Evolutionary conservation across 768 basidiomycete genomes (phyloP).

Genomic region (Russula griseocarnosa): DNA sequence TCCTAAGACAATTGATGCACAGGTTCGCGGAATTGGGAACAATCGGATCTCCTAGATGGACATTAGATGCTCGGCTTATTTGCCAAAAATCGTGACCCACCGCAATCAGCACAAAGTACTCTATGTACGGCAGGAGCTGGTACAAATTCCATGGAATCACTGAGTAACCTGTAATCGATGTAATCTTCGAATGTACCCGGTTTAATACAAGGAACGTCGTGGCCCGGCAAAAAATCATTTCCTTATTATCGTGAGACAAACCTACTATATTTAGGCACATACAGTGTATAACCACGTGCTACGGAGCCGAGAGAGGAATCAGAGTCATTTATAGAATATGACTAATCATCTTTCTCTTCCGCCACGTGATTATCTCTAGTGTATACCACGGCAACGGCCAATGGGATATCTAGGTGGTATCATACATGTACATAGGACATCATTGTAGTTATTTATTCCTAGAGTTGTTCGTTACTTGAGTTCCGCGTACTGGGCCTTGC

Average conservation of each 20-base stretch:
- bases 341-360: neutral
- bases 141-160: conserved; percentile 65
- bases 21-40: conserved; percentile 90
- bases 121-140: conserved; percentile 72
- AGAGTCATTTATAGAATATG: neutral
- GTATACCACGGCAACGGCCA: conserved; percentile 5
- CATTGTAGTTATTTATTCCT: conserved; percentile 1
- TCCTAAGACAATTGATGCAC: conserved; percentile 83
- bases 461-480: neutral
- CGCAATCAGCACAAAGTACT: conserved; percentile 87
- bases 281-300: neutral
- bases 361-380: conserved; percentile 15
- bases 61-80: conserved; percentile 1
- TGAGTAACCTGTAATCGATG: neutral
- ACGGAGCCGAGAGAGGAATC: conserved; percentile 4
- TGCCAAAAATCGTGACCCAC: conserved; percentile 38
- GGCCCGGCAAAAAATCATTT: too few species aligned
- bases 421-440: conserved; percentile 14
- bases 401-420: conserved; percentile 20
- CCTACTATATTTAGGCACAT: neutral
- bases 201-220: too few species aligned
- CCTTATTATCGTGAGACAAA: conserved; percentile 5
- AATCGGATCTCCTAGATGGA: conserved; percentile 66
- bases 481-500: neutral
- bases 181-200: neutral